Base-by-base conservation (phyloP, 2,329 filamentous ascomycete species). In the Hymenoscyphus salicellus region DNA sequence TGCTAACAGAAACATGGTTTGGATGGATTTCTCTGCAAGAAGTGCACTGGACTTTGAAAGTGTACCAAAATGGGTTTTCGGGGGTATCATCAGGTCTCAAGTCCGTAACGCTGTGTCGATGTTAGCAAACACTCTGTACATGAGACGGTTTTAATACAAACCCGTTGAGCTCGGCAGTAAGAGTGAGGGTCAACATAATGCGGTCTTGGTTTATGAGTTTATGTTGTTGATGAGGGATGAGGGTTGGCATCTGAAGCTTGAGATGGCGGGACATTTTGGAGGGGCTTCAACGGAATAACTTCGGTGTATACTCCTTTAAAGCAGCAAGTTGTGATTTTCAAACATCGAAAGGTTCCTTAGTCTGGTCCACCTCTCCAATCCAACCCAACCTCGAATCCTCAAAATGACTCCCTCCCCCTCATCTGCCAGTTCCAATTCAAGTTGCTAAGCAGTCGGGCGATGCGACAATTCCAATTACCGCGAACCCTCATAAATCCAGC, bases 21-120 rank as follows among this genome's bases (percentile, higher is more conserved):
- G 90, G 85, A 76, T 99, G 93, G 1, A 84, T 88, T 78, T 99
- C 95, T 66, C 93, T 88, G 78, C 95, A 99, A 62, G 93, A 97
- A n/a, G 92, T 97, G 80, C 95, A 99, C 82, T 97, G 92, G 41
- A 99, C 94, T 76, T 91, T 95, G 86, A 99, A 98, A 60, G 92
- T 97, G 81, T 97, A 99, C 84, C 90, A 96, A 81, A 97, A 99
- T 3, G 93, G 92, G 65, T 84, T 86, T 20, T 91, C 91, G 72
- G 88, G 81, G 6, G 88, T 92, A 77, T 99, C 95, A 71, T 88
- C 83, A 7, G 95, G 95, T 63, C 89, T 89, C 71, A 99, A 87
- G 74, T 95, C 90, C 66, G 93, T 97, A 66, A 99, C 93, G 56
- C 95, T 98, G 59, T 61, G 41, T 58, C 14, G 55, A 56, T 43